phyloP scores from a whole-genome alignment of 2,329 filamentous ascomycete species.

The Cadophora sp. region DNA sequence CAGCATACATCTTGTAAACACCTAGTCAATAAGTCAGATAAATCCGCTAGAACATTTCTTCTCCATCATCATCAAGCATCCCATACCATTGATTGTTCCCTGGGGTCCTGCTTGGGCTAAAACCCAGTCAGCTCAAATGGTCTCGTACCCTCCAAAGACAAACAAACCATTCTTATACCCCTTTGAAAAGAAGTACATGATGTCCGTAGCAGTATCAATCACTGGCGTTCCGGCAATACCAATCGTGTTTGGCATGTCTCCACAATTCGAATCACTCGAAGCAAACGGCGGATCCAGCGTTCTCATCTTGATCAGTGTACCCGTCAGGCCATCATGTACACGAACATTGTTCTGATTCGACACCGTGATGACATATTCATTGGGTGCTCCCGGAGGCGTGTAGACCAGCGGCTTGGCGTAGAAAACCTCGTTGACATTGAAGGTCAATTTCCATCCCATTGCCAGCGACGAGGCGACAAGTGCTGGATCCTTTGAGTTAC shows the following conservation, averaged over 20 bases:
- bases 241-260: conserved; percentile 32
- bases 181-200: conserved; percentile 35
- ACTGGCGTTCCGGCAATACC: conserved; percentile 33
- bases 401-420: conserved; percentile 58
- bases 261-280: conserved; percentile 22
- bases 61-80: not conserved
- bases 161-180: conserved; percentile 27
- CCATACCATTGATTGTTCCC: conserved; percentile 21
- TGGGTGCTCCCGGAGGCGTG: conserved; percentile 54
- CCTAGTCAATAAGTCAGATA: too few relatives aligned
- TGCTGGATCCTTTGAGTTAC: conserved; percentile 4
- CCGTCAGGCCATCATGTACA: conserved; percentile 61
- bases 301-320: conserved; percentile 54
- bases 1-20: conserved; percentile 33
- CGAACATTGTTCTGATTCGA: conserved; percentile 65
- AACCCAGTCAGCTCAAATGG: conserved; percentile 1
- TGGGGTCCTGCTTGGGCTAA: conserved; percentile 17
- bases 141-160: not conserved
- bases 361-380: conserved; percentile 59
- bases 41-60: too few relatives aligned
- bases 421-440: conserved; percentile 43
- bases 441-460: conserved; percentile 24
- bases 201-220: conserved; percentile 33
- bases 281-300: conserved; percentile 56
- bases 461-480: conserved; percentile 12